Evolutionary conservation across 73 alveolate genomes (phyloP).

Genomic region (Breviolum minutum): DNA sequence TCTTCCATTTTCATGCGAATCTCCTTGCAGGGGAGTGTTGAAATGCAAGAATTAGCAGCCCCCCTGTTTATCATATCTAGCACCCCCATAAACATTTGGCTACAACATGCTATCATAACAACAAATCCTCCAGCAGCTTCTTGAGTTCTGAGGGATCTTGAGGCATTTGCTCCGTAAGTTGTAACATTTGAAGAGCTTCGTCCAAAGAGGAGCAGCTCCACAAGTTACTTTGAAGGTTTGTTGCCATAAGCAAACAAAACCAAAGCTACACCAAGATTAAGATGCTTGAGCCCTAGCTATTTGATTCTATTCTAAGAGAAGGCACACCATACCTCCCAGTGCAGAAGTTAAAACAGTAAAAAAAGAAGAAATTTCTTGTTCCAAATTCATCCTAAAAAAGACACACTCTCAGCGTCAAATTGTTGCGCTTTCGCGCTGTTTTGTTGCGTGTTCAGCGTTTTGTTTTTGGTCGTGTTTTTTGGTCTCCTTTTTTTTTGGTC

Average conservation of each 20-base stretch:
- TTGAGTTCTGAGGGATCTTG: neutral
- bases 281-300: no score
- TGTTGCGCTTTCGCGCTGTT: conserved; percentile 15
- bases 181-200: neutral
- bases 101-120: no score
- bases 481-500: neutral
- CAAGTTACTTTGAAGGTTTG: neutral
- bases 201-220: conserved; percentile 11
- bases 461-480: conserved; percentile 12
- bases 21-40: neutral
- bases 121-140: neutral
- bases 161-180: neutral
- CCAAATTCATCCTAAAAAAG: neutral
- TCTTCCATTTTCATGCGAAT: neutral
- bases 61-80: no score
- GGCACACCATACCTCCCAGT: no score
- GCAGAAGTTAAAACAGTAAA: neutral
- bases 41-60: neutral
- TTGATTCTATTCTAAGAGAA: no score
- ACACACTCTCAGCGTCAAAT: neutral
- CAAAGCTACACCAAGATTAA: no score
- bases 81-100: no score
- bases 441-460: neutral
- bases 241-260: neutral
- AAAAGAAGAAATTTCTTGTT: no score